phyloP scores from a whole-genome alignment of 495 filamentous ascomycete genomes.

The Cenococcum geophilum region DNA sequence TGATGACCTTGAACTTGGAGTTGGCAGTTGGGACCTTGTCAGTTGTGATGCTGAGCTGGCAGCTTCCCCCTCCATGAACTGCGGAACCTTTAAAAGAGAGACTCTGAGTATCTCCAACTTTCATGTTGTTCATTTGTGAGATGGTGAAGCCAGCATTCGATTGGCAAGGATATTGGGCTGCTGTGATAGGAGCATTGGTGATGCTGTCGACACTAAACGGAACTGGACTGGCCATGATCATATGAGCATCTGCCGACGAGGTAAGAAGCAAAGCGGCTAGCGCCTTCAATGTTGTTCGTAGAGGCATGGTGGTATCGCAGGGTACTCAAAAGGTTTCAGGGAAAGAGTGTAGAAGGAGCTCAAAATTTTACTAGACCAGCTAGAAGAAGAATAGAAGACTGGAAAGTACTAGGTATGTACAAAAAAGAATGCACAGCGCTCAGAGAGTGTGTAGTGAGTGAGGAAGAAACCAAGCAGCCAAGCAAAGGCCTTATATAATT shows the following conservation, averaged over 20 bases:
- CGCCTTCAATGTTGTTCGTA: constrained; percentile 19
- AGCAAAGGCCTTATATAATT: constrained; percentile 6
- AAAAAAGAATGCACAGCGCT: constrained; percentile 6
- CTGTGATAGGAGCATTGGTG: constrained; percentile 61
- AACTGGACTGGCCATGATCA: constrained; percentile 61
- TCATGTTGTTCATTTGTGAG: constrained; percentile 41
- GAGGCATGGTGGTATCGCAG: constrained; percentile 25
- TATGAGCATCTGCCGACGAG: constrained; percentile 54
- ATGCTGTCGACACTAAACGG: constrained; percentile 53
- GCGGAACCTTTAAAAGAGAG: constrained; percentile 55
- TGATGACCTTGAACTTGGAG: constrained; percentile 66
- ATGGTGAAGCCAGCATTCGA: constrained; percentile 36
- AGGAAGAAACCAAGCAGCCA: constrained; percentile 1
- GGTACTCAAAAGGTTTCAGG: constrained; percentile 10
- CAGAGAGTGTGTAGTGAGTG: constrained; percentile 2
- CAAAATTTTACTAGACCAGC: constrained; percentile 26
- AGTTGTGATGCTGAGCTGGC: constrained; percentile 73
- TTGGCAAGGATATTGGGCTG: constrained; percentile 77
- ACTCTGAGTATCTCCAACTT: constrained; percentile 47
- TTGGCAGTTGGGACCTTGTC: constrained; percentile 52
- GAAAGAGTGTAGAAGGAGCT: constrained; percentile 14
- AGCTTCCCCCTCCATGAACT: constrained; percentile 74
- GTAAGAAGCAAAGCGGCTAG: constrained; percentile 39
- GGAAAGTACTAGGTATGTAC: constrained; percentile 14
- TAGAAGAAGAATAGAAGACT: constrained; percentile 22